Evolutionary conservation across 495 filamentous ascomycete species (phyloP), one percentile per base, ranked within the genome.

Genomic region (Chaetomium cochliodes): DNA sequence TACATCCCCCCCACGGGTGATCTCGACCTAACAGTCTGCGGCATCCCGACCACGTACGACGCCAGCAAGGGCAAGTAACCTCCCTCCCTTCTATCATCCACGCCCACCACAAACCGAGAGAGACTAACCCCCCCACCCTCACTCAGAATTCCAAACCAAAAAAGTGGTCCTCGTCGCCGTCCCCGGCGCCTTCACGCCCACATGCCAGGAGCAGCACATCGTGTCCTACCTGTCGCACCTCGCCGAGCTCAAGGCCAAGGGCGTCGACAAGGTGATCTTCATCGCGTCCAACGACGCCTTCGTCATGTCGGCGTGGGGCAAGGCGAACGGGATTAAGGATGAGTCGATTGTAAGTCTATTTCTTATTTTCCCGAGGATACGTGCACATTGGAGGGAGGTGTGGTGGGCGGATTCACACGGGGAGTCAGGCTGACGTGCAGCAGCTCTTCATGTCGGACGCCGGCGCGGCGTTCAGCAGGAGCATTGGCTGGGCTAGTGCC

Each of bases 301-400:
- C 76, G 93, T 98, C 71, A 96, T 96, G 91, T 87, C 86, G 72
- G 93, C 93, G 59, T 98, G 93, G 93, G 89, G 87, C 74, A 97
- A 96, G 85, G 93, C 92, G 69, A 96, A 97, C 80, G 84, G 83
- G 41, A 84, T 96, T 71, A 90, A 86, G 73, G 85, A 85, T 54
- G 88, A 96, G 60, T 85, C 88, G 66, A 91, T 96, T 70, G 90
- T 93, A 78, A 65, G 87, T 26, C 16, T 18, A 30, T 30, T 30
- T 30, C 28, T 30, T 30, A 2, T 30, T 2, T 30, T 30, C n/a
- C n/a, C n/a, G n/a, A n/a, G n/a, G n/a, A n/a, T n/a, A n/a, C n/a
- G n/a, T n/a, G n/a, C n/a, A n/a, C n/a, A n/a, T n/a, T n/a, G n/a
- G 28, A 2, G 2, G 28, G 28, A 6, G 28, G 28, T 30, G 28